Percentiles rank a stretch among this genome's conserved stretches.
These are phyloP conservation scores for Westerdykella ornata DNA, from an alignment of 2,329 filamentous ascomycete species.

Conservation along the genomic window DNA sequence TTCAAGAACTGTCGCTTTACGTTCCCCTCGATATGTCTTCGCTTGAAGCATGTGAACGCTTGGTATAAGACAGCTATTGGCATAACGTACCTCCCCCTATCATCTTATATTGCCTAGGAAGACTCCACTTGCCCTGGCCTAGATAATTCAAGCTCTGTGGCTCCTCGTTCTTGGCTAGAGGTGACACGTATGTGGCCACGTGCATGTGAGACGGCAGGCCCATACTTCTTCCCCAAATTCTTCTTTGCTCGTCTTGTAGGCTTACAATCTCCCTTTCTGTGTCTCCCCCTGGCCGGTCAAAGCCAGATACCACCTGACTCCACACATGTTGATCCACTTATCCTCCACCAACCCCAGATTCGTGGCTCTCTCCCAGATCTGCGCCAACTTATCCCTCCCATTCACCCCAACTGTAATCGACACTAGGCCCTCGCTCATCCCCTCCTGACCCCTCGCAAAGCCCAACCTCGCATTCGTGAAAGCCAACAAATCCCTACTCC, in stretches of 20 bases:
- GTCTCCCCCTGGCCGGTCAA: conserved; percentile 13
- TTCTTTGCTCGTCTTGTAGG: neutral
- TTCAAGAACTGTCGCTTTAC: too few species aligned
- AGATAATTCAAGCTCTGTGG: too few species aligned
- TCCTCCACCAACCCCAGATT: conserved; percentile 26
- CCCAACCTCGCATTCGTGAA: conserved; percentile 32
- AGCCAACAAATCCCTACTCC: conserved; percentile 39
- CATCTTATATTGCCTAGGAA: too few species aligned
- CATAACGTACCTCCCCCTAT: too few species aligned
- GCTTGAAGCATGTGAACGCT: too few species aligned
- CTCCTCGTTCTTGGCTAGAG: too few species aligned
- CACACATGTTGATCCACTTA: conserved; percentile 35
- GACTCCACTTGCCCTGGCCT: too few species aligned
- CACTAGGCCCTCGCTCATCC: conserved; percentile 32
- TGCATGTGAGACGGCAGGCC: too few species aligned
- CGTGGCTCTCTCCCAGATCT: conserved; percentile 28
- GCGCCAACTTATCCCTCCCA: conserved; percentile 26
- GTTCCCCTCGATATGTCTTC: too few species aligned
- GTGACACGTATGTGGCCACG: too few species aligned
- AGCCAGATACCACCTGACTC: conserved; percentile 35
- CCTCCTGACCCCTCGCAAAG: conserved; percentile 33
- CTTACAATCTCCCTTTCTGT: conserved; percentile 18
- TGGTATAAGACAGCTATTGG: too few species aligned
- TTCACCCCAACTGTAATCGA: conserved; percentile 38
- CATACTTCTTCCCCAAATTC: too few species aligned